Conservation (phyloP, 768 basidiomycete genomes). For the Lactifluus hygrophoroides region DNA sequence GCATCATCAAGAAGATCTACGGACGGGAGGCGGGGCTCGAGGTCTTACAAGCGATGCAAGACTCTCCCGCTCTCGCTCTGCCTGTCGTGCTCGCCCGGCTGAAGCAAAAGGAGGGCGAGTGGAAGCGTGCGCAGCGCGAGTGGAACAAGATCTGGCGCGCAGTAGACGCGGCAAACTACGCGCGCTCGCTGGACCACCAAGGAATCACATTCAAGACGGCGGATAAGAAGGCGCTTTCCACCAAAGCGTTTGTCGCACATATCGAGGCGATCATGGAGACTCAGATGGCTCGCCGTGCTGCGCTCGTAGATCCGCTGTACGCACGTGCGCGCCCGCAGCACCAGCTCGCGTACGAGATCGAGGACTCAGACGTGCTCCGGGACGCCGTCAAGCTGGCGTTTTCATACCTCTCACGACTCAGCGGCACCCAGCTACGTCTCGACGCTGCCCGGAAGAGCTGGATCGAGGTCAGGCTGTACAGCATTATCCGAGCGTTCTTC, state of each 20-base stretch:
- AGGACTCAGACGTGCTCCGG: slow-evolving; percentile 69
- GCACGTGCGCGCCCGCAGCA: slow-evolving; percentile 58
- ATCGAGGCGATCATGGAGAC: slow-evolving; percentile 80
- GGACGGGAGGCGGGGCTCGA: slow-evolving; percentile 78
- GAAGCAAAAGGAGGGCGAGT: slow-evolving; percentile 96
- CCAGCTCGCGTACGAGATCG: slow-evolving; percentile 73
- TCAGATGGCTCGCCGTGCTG: slow-evolving; percentile 67
- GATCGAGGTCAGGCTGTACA: slow-evolving; percentile 76
- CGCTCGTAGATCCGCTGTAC: slow-evolving; percentile 42
- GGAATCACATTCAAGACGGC: slow-evolving; percentile 81
- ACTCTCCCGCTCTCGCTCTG: slow-evolving; percentile 80
- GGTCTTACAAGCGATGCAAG: slow-evolving; percentile 83
- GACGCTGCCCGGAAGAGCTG: slow-evolving; percentile 62
- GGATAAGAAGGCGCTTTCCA: slow-evolving; percentile 78
- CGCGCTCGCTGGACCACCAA: slow-evolving; percentile 90
- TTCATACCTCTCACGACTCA: slow-evolving; percentile 87
- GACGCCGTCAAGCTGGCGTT: slow-evolving; percentile 85
- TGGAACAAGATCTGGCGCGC: slow-evolving; percentile 99
- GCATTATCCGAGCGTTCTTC: slow-evolving; percentile 69
- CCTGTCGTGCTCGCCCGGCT: slow-evolving; percentile 83
- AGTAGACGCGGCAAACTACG: slow-evolving; percentile 89
- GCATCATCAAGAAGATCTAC: slow-evolving; percentile 96
- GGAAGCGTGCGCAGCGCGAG: slow-evolving; percentile 94
- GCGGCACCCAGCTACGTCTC: slow-evolving; percentile 75
- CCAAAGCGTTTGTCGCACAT: slow-evolving; percentile 72